Percentiles rank a stretch among this genome's conserved stretches.
phyloP scores from a whole-genome alignment of 1,284 basidiomycete genomes.

The Mrakiaceae sp. region DNA sequence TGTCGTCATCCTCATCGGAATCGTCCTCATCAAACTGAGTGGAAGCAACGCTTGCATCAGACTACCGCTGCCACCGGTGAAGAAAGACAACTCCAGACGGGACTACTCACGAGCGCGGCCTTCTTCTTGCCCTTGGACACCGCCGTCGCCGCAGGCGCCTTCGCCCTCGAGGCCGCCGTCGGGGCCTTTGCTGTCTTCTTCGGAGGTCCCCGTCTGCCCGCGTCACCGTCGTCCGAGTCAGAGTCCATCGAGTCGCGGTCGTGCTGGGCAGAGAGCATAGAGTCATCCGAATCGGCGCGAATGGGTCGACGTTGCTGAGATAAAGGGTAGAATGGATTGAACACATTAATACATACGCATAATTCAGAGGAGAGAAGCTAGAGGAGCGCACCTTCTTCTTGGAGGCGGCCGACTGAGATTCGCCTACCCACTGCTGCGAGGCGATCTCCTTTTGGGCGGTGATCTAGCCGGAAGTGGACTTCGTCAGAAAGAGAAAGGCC shows the following conservation, averaged over 20 bases:
- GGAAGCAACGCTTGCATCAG: too few species aligned
- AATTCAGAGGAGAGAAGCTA: neutral
- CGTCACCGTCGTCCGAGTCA: constrained; percentile 29
- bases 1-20: too few species aligned
- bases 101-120: too few species aligned
- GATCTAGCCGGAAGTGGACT: neutral
- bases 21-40: too few species aligned
- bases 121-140: too few species aligned
- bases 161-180: too few species aligned
- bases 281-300: constrained; percentile 52
- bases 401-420: neutral
- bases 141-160: too few species aligned
- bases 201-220: neutral
- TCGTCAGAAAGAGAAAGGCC: neutral
- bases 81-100: too few species aligned
- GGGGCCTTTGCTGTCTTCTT: too few species aligned
- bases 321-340: neutral
- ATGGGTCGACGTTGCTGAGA: constrained; percentile 19
- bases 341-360: neutral
- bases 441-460: neutral
- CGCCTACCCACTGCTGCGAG: neutral
- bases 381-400: neutral
- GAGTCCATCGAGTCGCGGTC: constrained; percentile 24
- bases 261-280: constrained; percentile 48
- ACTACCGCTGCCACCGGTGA: too few species aligned